These are phyloP conservation scores for Apiospora rasikravindrae DNA, from an alignment of 2,329 filamentous ascomycete genomes.

Conservation along the genomic window DNA sequence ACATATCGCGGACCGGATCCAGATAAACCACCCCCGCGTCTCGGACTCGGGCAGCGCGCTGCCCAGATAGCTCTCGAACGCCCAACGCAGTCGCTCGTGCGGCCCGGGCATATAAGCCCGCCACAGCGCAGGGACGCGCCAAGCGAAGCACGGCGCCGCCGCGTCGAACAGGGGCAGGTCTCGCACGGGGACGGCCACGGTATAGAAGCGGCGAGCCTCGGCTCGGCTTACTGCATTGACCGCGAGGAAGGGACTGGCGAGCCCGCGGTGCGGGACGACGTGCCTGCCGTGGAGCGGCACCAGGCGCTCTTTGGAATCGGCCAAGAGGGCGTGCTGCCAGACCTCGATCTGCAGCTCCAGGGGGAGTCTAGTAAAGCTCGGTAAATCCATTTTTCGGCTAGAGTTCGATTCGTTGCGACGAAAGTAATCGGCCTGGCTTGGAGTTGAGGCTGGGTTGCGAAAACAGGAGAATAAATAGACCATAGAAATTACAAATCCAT, in stretches of 20 bases:
- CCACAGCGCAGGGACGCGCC: background rate
- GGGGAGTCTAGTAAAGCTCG: background rate
- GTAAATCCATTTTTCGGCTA: background rate
- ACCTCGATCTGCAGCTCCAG: background rate
- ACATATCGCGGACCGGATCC: background rate
- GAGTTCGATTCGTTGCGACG: background rate
- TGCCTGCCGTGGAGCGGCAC: background rate
- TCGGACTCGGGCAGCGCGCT: background rate
- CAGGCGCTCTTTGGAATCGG: background rate
- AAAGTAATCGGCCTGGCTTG: too few species aligned
- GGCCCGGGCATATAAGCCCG: too few species aligned
- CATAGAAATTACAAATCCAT: too few species aligned
- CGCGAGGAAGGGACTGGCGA: background rate
- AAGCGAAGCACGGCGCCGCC: too few species aligned
- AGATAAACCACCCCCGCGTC: background rate
- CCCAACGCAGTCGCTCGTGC: background rate
- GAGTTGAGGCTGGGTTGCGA: too few species aligned
- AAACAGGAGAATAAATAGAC: too few species aligned
- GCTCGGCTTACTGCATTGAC: background rate
- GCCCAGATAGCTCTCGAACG: background rate
- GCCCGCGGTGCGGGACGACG: background rate
- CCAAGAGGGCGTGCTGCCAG: background rate
- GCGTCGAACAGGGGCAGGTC: background rate
- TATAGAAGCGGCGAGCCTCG: background rate
- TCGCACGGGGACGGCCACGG: background rate